These are phyloP conservation scores for Sporothrix inflata DNA, from an alignment of 2,329 filamentous ascomycete genomes.

Conservation along the genomic window DNA sequence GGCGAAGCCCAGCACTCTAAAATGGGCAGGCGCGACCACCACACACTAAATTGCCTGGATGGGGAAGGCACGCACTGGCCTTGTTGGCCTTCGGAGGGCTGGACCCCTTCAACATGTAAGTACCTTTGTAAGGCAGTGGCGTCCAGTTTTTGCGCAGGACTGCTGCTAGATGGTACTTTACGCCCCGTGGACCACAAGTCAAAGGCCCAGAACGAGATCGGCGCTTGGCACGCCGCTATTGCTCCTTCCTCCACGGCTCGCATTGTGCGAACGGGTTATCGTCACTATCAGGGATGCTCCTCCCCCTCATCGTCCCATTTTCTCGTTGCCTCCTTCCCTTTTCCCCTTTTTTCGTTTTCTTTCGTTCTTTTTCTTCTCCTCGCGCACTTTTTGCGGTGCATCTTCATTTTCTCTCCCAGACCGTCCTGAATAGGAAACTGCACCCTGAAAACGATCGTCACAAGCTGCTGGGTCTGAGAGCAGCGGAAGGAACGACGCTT, in stretches of 20 bases:
- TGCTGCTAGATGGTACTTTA: background rate
- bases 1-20: constrained; percentile 15
- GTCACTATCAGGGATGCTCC: constrained; percentile 20
- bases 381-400: background rate
- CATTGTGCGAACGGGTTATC: constrained; percentile 16
- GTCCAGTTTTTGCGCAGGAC: background rate
- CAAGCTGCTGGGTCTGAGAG: constrained; percentile 2
- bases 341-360: background rate
- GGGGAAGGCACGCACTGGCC: background rate
- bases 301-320: constrained; percentile 1
- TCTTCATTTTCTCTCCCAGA: background rate
- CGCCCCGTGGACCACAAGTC: background rate
- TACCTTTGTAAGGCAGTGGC: background rate
- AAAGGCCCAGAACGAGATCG: constrained; percentile 24
- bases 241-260: background rate
- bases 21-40: constrained; percentile 1
- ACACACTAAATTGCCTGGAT: background rate
- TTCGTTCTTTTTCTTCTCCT: background rate
- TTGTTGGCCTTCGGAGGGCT: background rate
- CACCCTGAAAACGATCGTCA: constrained; percentile 10
- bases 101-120: background rate
- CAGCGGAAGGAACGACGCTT: constrained; percentile 25
- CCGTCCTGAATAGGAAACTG: background rate
- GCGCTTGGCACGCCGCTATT: constrained; percentile 17
- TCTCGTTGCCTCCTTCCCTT: constrained; percentile 7